Evolutionary conservation across 108 stramenopile species (phyloP).

Genomic region (Stephanodiscus minutulus): DNA sequence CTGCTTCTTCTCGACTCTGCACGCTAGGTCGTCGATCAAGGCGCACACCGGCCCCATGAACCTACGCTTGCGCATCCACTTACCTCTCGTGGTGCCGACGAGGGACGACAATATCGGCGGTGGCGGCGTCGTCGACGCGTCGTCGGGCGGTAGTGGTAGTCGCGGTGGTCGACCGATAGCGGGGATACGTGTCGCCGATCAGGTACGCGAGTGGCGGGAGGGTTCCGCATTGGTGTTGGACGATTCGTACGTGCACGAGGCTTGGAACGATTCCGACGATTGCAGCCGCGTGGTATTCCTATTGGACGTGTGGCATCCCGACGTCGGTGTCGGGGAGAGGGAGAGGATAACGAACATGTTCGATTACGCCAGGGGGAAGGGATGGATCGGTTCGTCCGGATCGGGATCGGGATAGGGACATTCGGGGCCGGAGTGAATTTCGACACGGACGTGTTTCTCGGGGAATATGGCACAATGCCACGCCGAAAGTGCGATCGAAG

Average conservation of each 20-base stretch:
- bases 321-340: slow-evolving; percentile 68
- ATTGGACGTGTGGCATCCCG: slow-evolving; percentile 92
- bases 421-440: too few relatives aligned
- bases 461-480: too few relatives aligned
- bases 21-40: slow-evolving; percentile 65
- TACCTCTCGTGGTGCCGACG: slow-evolving; percentile 90
- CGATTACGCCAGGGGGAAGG: slow-evolving; percentile 68
- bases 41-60: slow-evolving; percentile 95
- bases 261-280: slow-evolving; percentile 90
- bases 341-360: slow-evolving; percentile 74
- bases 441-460: too few relatives aligned
- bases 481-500: too few relatives aligned
- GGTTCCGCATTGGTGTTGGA: slow-evolving; percentile 92
- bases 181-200: slow-evolving; percentile 91
- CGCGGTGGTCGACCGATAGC: slow-evolving; percentile 34
- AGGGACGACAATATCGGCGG: background rate
- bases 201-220: slow-evolving; percentile 74
- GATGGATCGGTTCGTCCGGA: slow-evolving; percentile 52
- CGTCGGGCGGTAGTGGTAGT: slow-evolving; percentile 4
- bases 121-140: background rate
- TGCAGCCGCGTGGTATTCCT: slow-evolving; percentile 69
- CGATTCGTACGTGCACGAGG: slow-evolving; percentile 96
- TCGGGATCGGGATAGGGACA: too few relatives aligned
- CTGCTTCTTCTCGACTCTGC: slow-evolving; percentile 85
- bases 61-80: slow-evolving; percentile 90